Evolutionary conservation across 116 monocot genomes (phyloP).

Genomic region (Zostera marina): DNA sequence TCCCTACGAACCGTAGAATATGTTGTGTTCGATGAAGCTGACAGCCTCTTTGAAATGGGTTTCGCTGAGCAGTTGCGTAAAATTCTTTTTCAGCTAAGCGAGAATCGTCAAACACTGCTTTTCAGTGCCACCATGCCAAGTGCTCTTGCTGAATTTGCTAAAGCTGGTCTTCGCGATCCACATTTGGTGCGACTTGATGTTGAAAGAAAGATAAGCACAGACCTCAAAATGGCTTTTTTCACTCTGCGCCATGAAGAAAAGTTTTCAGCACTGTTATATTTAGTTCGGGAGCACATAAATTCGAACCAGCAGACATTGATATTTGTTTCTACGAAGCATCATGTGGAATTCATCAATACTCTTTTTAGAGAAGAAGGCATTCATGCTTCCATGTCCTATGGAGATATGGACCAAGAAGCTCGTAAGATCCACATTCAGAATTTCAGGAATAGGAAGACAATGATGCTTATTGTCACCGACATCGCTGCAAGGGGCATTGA

Average conservation of each 20-base stretch:
- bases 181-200: conserved; percentile 72
- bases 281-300: conserved; percentile 65
- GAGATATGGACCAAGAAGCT: conserved; percentile 96
- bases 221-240: conserved; percentile 62
- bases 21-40: conserved; percentile 96
- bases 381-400: conserved; percentile 59
- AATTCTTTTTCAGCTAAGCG: conserved; percentile 61
- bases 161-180: conserved; percentile 81
- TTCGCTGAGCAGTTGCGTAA: conserved; percentile 74
- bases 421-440: conserved; percentile 68
- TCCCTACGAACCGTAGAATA: conserved; percentile 16
- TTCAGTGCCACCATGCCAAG: conserved; percentile 89
- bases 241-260: conserved; percentile 83
- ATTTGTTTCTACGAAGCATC: conserved; percentile 88
- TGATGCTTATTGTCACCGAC: conserved; percentile 90
- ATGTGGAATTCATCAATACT: conserved; percentile 74
- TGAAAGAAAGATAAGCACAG: conserved; percentile 77
- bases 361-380: conserved; percentile 87
- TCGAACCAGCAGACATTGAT: conserved; percentile 74
- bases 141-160: conserved; percentile 86
- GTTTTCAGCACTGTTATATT: conserved; percentile 59
- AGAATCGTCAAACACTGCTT: conserved; percentile 80
- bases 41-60: conserved; percentile 81
- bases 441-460: conserved; percentile 79
- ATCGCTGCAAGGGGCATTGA: conserved; percentile 89